phyloP scores from a whole-genome alignment of 73 alveolate species.

The Tetrahymena malaccensis region DNA sequence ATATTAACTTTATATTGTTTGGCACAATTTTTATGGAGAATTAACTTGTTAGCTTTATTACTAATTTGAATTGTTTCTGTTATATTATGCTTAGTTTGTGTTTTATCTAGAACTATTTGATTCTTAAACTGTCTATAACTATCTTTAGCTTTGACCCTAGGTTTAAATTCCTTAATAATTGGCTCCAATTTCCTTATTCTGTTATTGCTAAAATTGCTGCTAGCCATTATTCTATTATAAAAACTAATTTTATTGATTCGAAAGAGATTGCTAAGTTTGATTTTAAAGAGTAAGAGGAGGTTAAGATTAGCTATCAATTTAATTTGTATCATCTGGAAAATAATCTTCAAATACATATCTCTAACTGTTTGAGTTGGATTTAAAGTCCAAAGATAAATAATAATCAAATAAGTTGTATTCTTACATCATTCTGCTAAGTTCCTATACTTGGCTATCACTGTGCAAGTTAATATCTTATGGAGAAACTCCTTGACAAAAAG shows the following conservation, averaged over 20 bases:
- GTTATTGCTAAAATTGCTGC: background rate
- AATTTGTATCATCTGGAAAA: background rate
- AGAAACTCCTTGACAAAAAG: background rate
- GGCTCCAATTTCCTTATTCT: background rate
- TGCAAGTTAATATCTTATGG: background rate
- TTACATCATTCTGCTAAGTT: background rate
- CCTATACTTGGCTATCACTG: background rate
- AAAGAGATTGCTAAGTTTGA: background rate
- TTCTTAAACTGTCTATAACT: background rate
- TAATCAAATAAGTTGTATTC: background rate
- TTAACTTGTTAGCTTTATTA: background rate
- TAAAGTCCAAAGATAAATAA: background rate
- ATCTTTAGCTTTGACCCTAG: background rate
- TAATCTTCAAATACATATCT: background rate
- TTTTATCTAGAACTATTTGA: background rate
- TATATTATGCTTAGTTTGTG: background rate
- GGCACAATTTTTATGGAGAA: background rate
- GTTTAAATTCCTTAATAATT: background rate
- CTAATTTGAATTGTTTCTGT: background rate
- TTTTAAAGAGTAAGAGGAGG: background rate
- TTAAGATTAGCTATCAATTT: background rate
- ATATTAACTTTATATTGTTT: background rate
- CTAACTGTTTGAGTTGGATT: background rate
- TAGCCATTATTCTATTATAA: background rate
- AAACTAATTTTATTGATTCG: background rate